These are phyloP conservation scores for Pythium angustatum DNA, from an alignment of 352 stramenopile species.

Conservation along the genomic window DNA sequence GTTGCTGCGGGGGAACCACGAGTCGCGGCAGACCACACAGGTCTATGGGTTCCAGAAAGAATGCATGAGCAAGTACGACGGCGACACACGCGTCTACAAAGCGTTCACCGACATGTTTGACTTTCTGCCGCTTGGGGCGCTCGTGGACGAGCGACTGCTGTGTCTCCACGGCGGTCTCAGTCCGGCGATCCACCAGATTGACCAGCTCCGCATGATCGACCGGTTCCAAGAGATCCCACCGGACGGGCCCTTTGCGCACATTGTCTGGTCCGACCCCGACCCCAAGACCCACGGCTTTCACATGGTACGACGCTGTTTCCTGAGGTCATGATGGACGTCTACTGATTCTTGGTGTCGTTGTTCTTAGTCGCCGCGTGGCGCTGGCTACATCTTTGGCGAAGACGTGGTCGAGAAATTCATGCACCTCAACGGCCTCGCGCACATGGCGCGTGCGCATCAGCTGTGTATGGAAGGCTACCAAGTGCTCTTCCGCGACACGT, in stretches of 20 bases:
- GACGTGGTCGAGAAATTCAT: slow-evolving; percentile 91
- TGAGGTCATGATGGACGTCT: not conserved
- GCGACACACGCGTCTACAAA: slow-evolving; percentile 90
- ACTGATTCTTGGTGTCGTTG: not conserved
- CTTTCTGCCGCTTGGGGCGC: slow-evolving; percentile 84
- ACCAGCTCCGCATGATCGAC: slow-evolving; percentile 82
- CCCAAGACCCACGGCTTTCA: slow-evolving; percentile 34
- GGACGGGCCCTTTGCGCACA: slow-evolving; percentile 83
- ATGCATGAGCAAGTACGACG: slow-evolving; percentile 68
- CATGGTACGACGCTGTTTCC: slow-evolving; percentile 14
- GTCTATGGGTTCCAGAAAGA: slow-evolving; percentile 77
- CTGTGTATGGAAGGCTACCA: slow-evolving; percentile 95
- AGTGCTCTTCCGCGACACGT: slow-evolving; percentile 89
- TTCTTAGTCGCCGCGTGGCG: slow-evolving; percentile 75
- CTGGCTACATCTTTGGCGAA: slow-evolving; percentile 87
- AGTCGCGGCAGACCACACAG: slow-evolving; percentile 61
- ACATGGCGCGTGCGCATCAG: slow-evolving; percentile 87
- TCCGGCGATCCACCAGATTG: slow-evolving; percentile 85
- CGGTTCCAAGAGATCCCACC: slow-evolving; percentile 87
- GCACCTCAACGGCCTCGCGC: slow-evolving; percentile 84
- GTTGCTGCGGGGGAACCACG: slow-evolving; percentile 72
- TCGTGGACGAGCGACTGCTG: slow-evolving; percentile 88
- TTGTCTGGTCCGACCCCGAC: slow-evolving; percentile 90
- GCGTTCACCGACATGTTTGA: slow-evolving; percentile 91
- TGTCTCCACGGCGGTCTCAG: slow-evolving; percentile 90